These are phyloP conservation scores for Hyaloperonospora brassicae DNA, from an alignment of 352 stramenopile species.

Conservation along the genomic window DNA sequence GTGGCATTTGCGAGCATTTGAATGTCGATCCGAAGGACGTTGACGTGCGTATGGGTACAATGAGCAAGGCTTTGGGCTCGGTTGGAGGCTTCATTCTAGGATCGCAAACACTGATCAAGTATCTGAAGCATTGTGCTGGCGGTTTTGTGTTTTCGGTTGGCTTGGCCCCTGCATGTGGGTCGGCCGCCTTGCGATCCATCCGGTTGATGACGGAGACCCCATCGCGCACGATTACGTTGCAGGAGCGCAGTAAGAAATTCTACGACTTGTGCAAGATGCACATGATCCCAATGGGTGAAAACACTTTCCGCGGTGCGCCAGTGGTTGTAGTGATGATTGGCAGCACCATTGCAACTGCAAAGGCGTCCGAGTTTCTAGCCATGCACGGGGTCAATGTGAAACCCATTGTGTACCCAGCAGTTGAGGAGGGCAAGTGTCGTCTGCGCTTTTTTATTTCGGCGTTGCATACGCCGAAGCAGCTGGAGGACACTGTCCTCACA, in stretches of 20 bases:
- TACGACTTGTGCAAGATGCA: slow-evolving; percentile 65
- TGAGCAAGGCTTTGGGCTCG: slow-evolving; percentile 65
- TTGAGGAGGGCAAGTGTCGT: slow-evolving; percentile 78
- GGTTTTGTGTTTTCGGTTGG: slow-evolving; percentile 78
- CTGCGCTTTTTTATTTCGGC: slow-evolving; percentile 84
- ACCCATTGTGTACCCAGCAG: slow-evolving; percentile 78
- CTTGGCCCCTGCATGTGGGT: slow-evolving; percentile 56
- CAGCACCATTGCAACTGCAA: slow-evolving; percentile 67
- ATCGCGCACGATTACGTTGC: slow-evolving; percentile 51
- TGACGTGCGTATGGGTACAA: slow-evolving; percentile 62
- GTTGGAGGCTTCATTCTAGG: slow-evolving; percentile 61
- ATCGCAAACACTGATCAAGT: slow-evolving; percentile 40
- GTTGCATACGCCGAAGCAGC: slow-evolving; percentile 57
- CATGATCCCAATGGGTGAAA: slow-evolving; percentile 48
- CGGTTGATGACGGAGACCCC: slow-evolving; percentile 54
- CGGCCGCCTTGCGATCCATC: slow-evolving; percentile 59
- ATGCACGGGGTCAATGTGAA: slow-evolving; percentile 69
- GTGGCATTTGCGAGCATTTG: slow-evolving; percentile 51
- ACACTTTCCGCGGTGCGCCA: slow-evolving; percentile 58
- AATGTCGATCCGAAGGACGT: slow-evolving; percentile 36
- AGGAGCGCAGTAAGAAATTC: slow-evolving; percentile 64
- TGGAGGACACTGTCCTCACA: slow-evolving; percentile 45
- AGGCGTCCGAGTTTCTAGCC: slow-evolving; percentile 56
- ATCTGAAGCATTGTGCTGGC: slow-evolving; percentile 56
- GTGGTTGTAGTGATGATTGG: slow-evolving; percentile 78